These are phyloP conservation scores for Mangifera indica DNA, from an alignment of 345 rosid species.

Conservation along the genomic window DNA sequence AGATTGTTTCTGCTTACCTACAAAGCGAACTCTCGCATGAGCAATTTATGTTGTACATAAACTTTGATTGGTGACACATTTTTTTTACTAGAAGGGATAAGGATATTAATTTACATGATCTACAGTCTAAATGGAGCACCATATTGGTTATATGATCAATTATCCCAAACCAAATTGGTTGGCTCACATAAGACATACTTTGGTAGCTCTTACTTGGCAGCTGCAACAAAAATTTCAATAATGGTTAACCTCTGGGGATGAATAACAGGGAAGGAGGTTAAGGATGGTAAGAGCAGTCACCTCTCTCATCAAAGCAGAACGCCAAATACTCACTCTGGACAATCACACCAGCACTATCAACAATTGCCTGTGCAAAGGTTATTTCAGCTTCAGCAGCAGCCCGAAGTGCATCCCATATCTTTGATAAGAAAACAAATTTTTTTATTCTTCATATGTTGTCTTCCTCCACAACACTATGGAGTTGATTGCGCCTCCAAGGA, in stretches of 20 bases:
- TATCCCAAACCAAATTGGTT: slow-evolving; percentile 58
- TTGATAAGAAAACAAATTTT: slow-evolving; percentile 25
- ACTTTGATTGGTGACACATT: not conserved
- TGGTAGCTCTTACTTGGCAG: slow-evolving; percentile 83
- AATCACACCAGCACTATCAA: slow-evolving; percentile 81
- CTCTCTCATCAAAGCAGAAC: slow-evolving; percentile 83
- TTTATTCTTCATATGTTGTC: not conserved
- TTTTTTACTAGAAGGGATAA: not conserved
- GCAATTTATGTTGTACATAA: slow-evolving; percentile 11
- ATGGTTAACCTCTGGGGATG: not conserved
- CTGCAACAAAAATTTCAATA: slow-evolving; percentile 35
- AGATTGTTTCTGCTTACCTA: not conserved
- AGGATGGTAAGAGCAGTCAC: slow-evolving; percentile 26
- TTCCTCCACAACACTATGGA: not conserved
- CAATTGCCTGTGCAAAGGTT: slow-evolving; percentile 62
- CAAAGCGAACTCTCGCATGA: not conserved
- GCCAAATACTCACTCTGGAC: slow-evolving; percentile 72
- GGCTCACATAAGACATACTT: slow-evolving; percentile 80
- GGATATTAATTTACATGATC: slow-evolving; percentile 32
- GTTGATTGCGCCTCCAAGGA: not conserved
- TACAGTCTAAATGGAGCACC: slow-evolving; percentile 29
- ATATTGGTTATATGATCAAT: slow-evolving; percentile 17
- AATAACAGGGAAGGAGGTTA: not conserved
- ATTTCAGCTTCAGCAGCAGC: slow-evolving; percentile 73
- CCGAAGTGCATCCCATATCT: slow-evolving; percentile 90